Conservation (phyloP, 768 basidiomycete species). For the Psilocybe cubensis region DNA sequence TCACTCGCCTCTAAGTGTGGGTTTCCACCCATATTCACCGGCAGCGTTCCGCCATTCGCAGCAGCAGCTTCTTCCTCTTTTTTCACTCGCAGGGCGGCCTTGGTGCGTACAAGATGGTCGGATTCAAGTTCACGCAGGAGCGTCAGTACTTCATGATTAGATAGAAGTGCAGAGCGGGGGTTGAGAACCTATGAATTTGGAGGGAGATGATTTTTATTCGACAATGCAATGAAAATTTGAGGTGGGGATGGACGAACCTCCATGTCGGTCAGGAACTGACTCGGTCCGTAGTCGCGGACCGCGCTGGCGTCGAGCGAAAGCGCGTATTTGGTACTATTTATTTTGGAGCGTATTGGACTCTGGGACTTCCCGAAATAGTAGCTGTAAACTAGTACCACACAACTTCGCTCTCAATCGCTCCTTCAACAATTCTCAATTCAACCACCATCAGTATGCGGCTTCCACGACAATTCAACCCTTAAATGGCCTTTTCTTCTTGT, state of each 20-base stretch:
- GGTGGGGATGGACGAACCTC: slow-evolving; percentile 15
- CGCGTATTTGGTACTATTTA: background rate
- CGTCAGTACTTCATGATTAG: slow-evolving; percentile 84
- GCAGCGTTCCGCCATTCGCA: slow-evolving; percentile 1
- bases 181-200: slow-evolving; percentile 58
- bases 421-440: too few relatives aligned
- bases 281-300: background rate
- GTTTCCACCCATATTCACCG: slow-evolving; percentile 13
- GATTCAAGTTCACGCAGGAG: slow-evolving; percentile 78
- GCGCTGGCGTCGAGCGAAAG: background rate
- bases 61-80: slow-evolving; percentile 69
- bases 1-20: slow-evolving; percentile 61
- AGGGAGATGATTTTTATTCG: background rate
- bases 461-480: too few relatives aligned
- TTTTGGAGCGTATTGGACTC: background rate
- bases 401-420: too few relatives aligned
- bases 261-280: slow-evolving; percentile 13
- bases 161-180: slow-evolving; percentile 77
- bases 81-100: slow-evolving; percentile 72
- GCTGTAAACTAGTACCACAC: too few relatives aligned
- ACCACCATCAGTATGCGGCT: too few relatives aligned
- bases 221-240: background rate
- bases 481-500: too few relatives aligned
- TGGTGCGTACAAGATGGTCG: slow-evolving; percentile 71
- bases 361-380: background rate